Evolutionary conservation across 495 filamentous ascomycete genomes (phyloP).

Genomic region (Haplographium delicatum): DNA sequence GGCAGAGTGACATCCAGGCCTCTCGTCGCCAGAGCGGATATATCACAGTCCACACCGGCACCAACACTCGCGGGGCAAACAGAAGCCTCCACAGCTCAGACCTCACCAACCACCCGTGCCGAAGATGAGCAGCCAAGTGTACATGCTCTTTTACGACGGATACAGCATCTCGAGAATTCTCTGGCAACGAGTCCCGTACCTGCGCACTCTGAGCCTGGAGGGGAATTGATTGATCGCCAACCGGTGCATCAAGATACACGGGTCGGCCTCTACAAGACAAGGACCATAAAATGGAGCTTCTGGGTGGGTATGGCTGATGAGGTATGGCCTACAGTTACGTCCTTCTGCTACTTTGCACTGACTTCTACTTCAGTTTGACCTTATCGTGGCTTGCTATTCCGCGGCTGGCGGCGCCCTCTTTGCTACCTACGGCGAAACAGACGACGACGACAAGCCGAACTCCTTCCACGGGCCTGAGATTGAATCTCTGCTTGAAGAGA

Average conservation of each 20-base stretch:
- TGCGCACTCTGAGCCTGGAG: too few relatives aligned
- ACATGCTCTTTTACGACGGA: conserved; percentile 17
- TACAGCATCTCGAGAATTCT: conserved; percentile 16
- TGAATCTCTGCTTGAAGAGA: conserved; percentile 19
- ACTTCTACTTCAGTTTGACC: too few relatives aligned
- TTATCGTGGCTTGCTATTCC: too few relatives aligned
- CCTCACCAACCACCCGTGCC: neutral
- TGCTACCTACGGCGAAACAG: neutral
- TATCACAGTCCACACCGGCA: too few relatives aligned
- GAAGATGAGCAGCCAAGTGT: neutral
- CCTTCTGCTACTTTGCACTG: too few relatives aligned
- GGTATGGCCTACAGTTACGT: conserved; percentile 33
- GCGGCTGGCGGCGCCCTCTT: too few relatives aligned
- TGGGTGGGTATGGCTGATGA: conserved; percentile 36
- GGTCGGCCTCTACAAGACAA: conserved; percentile 32
- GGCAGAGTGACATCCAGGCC: too few relatives aligned
- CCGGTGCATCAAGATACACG: conserved; percentile 26
- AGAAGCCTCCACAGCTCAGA: too few relatives aligned
- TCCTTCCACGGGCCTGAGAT: conserved; percentile 19
- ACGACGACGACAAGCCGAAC: neutral
- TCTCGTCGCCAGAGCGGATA: too few relatives aligned
- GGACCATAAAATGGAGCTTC: conserved; percentile 38
- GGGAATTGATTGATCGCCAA: conserved; percentile 22
- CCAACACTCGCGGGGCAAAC: too few relatives aligned
- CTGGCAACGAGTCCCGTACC: neutral